A percentile compares a stretch with the other conserved stretches of the same genome.
These are phyloP conservation scores for Passiflora organensis DNA, from an alignment of 345 rosid genomes.

Conservation along the genomic window DNA sequence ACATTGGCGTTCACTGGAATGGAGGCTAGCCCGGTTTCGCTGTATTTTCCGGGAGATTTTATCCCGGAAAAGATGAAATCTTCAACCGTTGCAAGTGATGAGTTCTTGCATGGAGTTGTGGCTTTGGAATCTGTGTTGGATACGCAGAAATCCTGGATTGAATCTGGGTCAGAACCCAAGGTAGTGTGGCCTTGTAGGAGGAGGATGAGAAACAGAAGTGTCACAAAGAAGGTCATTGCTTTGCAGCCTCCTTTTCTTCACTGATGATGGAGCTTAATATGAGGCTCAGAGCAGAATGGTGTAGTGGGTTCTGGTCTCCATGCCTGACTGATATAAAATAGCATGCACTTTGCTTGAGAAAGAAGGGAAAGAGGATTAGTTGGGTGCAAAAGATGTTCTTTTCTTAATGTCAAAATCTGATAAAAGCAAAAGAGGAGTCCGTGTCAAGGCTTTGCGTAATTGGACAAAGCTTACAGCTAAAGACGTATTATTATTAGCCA, in stretches of 20 bases:
- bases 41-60: conserved; percentile 43
- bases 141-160: conserved; percentile 69
- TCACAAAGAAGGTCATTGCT: conserved; percentile 18
- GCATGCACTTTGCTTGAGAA: conserved; percentile 20
- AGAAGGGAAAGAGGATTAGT: conserved; percentile 24
- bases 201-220: conserved; percentile 16
- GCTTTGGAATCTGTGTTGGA: conserved; percentile 21
- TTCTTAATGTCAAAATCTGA: conserved; percentile 1
- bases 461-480: conserved; percentile 9
- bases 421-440: conserved; percentile 11
- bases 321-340: neutral
- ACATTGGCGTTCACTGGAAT: conserved; percentile 44
- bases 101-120: conserved; percentile 49
- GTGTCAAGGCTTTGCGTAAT: conserved; percentile 16
- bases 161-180: conserved; percentile 74
- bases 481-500: conserved; percentile 5
- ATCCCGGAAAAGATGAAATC: conserved; percentile 67
- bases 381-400: conserved; percentile 5
- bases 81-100: conserved; percentile 49
- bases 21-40: conserved; percentile 53
- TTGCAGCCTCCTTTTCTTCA: neutral
- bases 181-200: conserved; percentile 24
- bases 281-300: neutral
- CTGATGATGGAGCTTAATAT: neutral
- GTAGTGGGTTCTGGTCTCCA: neutral